Evolutionary conservation across 352 stramenopile genomes (phyloP), one percentile per base, ranked within the genome.

Genomic region (Phytophthora sojae): DNA sequence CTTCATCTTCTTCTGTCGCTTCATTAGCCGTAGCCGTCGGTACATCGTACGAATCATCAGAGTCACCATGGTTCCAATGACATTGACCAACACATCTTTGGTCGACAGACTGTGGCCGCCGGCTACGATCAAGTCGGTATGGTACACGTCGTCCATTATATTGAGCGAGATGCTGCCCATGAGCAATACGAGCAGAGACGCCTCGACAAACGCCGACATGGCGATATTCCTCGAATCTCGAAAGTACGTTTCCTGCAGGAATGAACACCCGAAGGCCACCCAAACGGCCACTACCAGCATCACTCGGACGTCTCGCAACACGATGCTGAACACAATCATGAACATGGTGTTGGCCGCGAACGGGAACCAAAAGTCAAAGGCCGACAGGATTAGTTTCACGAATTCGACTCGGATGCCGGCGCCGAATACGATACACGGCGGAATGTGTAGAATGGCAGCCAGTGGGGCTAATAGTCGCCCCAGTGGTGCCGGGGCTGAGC

Each of bases 161-260:
- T 73, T 60, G 0, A 77, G 59, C 23, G 69, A 73, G 17, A 73
- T 72, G 35, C 53, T 67, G 7, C 58, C 69, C 69, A 76, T 76
- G 26, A 76, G 58, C 26, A 76, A 19, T 19, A 76, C 35, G 17
- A 76, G 23, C 3, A 73, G 37, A 21, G 61, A 69, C 7, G 64
- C 69, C 35, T 76, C 69, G 39, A 57, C 25, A 26, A 69, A 59
- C 0, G 69, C 69, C 2, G 59, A 69, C 17, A 58, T 7, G 17
- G 69, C 69, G 47, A 76, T 76, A 19, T 76, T 69, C 6, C 59
- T 53, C 8, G 69, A 73, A 29, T 76, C 69, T 29, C 58, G 69
- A 6, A 76, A 76, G 37, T 76, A 76, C 1, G 64, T 76, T 51
- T 76, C 69, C 30, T 76, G 69, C 45, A 76, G 37, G 37, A 76